A percentile compares a stretch with the other conserved stretches of the same genome.
Evolutionary conservation across 305 asterid species (phyloP).

Genomic region (Plantago coronopus): DNA sequence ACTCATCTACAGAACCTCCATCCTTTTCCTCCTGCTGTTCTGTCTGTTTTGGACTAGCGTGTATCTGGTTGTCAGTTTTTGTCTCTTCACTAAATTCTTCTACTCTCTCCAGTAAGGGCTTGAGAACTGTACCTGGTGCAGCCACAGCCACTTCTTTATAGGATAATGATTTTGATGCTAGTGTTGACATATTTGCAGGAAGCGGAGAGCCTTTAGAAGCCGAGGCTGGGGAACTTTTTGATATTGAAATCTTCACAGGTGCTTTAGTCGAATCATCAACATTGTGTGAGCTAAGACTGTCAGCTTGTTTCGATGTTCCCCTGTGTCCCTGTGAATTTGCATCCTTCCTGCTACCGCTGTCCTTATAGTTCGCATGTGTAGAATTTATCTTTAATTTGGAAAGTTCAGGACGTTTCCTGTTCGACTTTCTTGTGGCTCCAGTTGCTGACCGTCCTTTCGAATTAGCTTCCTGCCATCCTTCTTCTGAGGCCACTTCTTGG

Average conservation of each 20-base stretch:
- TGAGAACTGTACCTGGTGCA: constrained; percentile 95
- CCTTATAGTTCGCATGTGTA: constrained; percentile 44
- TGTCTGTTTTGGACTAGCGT: constrained; percentile 58
- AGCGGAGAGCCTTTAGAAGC: constrained; percentile 40
- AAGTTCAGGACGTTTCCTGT: constrained; percentile 69
- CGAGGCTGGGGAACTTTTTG: constrained; percentile 42
- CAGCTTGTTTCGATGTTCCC: constrained; percentile 42
- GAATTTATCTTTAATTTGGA: constrained; percentile 61
- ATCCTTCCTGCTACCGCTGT: constrained; percentile 51
- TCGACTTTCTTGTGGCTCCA: constrained; percentile 51
- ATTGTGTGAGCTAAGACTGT: constrained; percentile 31
- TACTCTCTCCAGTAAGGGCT: constrained; percentile 88
- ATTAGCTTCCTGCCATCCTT: constrained; percentile 98
- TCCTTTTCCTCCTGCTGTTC: constrained; percentile 43
- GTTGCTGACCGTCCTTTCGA: constrained; percentile 70
- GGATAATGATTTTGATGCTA: constrained; percentile 83
- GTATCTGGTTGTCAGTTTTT: constrained; percentile 51
- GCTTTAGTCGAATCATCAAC: constrained; percentile 49
- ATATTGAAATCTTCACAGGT: constrained; percentile 37
- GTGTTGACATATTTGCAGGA: constrained; percentile 62
- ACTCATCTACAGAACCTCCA: constrained; percentile 38
- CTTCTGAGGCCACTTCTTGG: constrained; percentile 61
- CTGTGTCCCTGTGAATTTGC: constrained; percentile 53
- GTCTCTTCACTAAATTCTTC: constrained; percentile 69
- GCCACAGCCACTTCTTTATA: constrained; percentile 98